Percentiles rank a stretch among this genome's conserved stretches.
These are phyloP conservation scores for Cinnamomum micranthum DNA, from an alignment of 164 flowering plant species.

Conservation along the genomic window DNA sequence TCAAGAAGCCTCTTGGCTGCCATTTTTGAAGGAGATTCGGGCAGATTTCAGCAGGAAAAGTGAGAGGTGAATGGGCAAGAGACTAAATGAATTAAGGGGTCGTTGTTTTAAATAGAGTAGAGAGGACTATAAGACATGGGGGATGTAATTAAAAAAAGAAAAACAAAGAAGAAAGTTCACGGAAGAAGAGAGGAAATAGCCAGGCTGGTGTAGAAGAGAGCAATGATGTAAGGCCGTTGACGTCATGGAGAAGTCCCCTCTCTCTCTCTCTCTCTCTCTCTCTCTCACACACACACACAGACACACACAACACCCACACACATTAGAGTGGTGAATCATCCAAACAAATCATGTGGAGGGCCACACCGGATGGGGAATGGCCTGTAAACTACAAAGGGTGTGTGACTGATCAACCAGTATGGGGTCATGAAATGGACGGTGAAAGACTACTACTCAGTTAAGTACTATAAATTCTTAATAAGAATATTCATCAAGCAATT, in stretches of 20 bases:
- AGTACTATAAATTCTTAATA: no score
- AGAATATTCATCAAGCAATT: no score
- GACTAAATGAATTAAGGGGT: constrained; percentile 3
- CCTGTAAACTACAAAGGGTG: background rate
- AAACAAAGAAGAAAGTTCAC: constrained; percentile 27
- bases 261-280: constrained; percentile 7
- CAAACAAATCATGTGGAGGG: background rate
- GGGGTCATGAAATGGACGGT: no score
- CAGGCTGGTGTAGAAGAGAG: constrained; percentile 1
- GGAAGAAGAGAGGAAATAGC: constrained; percentile 33
- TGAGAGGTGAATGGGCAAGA: background rate
- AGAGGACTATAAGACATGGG: background rate
- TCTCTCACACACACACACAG: background rate
- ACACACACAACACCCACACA: no score
- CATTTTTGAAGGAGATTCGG: constrained; percentile 26
- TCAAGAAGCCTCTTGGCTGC: constrained; percentile 48
- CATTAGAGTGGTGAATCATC: background rate
- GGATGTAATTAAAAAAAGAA: background rate
- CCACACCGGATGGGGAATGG: background rate
- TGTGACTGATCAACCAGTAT: no score
- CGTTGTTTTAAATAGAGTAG: background rate
- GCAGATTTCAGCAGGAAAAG: background rate
- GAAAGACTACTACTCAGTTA: no score
- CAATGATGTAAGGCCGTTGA: constrained; percentile 3
- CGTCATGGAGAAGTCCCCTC: constrained; percentile 4